Evolutionary conservation across 1,139 yeast genomes (phyloP), one percentile per base, ranked within the genome.

Genomic region (Sugiyamaella sp.): DNA sequence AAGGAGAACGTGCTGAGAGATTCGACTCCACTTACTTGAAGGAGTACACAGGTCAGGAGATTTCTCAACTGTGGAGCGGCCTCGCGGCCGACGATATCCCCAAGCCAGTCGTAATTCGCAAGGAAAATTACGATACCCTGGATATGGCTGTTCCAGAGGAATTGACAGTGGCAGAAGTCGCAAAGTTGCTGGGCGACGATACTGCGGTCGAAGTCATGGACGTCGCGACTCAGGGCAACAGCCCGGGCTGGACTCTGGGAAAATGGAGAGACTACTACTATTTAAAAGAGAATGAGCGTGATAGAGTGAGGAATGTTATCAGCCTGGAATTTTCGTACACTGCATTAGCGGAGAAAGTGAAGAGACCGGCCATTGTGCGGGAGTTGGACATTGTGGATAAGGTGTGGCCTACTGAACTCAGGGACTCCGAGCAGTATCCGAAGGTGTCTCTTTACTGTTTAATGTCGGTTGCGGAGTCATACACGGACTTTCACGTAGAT

Each of bases 401-500:
- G 56, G 80, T 85, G 0, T 89, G 96, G 93, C 74, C 74, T 3
- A 37, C 12, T 1, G 48, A 60, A 27, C 51, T 55, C 19, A 62
- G 60, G 12, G 65, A 63, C 0, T 72, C 74, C 35, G 73, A 62
- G 1, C 61, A 60, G 6, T 60, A 57, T 22, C 77, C 96, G 0
- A 82, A 86, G 62, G 95, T 90, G 1, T 81, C 90, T n/a, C 81
- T 84, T 53, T 90, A 89, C 65, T 84, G 96, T 60, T 73, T 90
- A 37, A 90, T 90, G 96, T 86, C 96, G 0, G 96, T 89, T 0
- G 74, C 77, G 41, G 82, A 85, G 55, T 84, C 95, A 1, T 90
- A 82, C 66, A 90, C 97, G 0, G 97, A 90, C 66, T 90, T 89
- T 69, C 97, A 90, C 67, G 76, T 90, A 44, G 97, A 90, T 69